Evolutionary conservation across 257 asterid genomes (phyloP).

Genomic region (Fraxinus pennsylvanica): DNA sequence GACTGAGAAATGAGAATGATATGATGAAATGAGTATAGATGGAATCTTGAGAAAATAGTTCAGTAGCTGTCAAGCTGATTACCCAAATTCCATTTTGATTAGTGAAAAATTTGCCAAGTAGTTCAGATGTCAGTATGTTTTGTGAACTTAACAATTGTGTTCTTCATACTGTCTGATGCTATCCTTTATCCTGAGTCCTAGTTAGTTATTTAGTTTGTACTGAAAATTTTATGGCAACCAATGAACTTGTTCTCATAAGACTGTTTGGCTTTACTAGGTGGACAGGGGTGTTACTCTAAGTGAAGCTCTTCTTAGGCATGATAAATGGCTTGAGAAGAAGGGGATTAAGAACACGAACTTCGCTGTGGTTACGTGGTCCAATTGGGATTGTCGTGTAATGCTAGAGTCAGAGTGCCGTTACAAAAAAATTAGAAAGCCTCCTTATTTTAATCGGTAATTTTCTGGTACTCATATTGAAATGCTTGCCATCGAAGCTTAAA

Average conservation of each 20-base stretch:
- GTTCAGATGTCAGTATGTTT: conserved; percentile 6
- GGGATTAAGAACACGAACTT: conserved; percentile 79
- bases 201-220: neutral
- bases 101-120: neutral
- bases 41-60: conserved; percentile 1
- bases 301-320: conserved; percentile 85
- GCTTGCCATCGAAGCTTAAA: neutral
- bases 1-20: conserved; percentile 1
- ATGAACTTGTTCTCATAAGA: neutral
- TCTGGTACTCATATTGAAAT: conserved; percentile 5
- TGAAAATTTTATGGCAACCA: neutral
- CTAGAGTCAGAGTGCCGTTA: conserved; percentile 88
- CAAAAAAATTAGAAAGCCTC: conserved; percentile 81
- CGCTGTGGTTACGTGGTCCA: conserved; percentile 90
- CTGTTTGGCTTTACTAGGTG: conserved; percentile 45
- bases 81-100: conserved; percentile 8
- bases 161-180: conserved; percentile 14
- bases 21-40: neutral
- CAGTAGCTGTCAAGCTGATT: conserved; percentile 1
- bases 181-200: conserved; percentile 1
- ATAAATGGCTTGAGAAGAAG: conserved; percentile 80
- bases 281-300: conserved; percentile 77
- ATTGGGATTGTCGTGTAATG: conserved; percentile 96
- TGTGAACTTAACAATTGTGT: conserved; percentile 5
- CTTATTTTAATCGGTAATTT: conserved; percentile 73